Evolutionary conservation across 176 grass and related monocot genomes (phyloP), one percentile per base, ranked within the genome.

Genomic region (Carex kokanica): DNA sequence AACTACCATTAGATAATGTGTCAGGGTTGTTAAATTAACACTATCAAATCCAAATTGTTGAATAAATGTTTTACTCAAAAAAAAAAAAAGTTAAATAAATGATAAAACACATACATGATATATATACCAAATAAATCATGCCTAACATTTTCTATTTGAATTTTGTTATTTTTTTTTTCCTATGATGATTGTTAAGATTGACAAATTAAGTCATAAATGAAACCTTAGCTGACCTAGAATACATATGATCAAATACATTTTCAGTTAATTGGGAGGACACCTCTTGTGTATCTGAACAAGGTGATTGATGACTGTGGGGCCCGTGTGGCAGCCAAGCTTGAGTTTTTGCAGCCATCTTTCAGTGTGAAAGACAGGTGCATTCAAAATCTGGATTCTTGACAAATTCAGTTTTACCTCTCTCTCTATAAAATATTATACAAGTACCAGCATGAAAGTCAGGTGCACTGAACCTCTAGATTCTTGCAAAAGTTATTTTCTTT

Each of bases 211-310:
- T 41, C 63, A 5, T 1, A 34, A 6, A 34, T 29, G 13, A 59
- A 59, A 43, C 38, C 38, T 40, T 4, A 40, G 38, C 5, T 40
- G 38, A 57, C 2, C 15, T 18, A 57, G 55, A 57, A 18, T 59
- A 59, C 6, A 66, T 64, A 38, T 17, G 36, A 68, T 38, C 14
- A 31, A 78, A 18, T 15, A 47, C 32, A 67, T 14, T 4, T 49
- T 2, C 89, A 97, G 94, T 83, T 98, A 81, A 94, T 94, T 79
- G 95, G 95, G 6, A 87, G 89, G 82, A 98, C 95, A 0, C 95
- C 95, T 1, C 52, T 98, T 87, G 92, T 98, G 3, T 98, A 94
- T 88, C 90, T 98, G 56, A 98, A 94, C 92, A 98, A 93, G 81
- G 90, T 98, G 16, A 89, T 81, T 5, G 92, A 94, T 60, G 92